These are phyloP conservation scores for Penicillium lividum DNA, from an alignment of 495 filamentous ascomycete genomes.

Conservation along the genomic window DNA sequence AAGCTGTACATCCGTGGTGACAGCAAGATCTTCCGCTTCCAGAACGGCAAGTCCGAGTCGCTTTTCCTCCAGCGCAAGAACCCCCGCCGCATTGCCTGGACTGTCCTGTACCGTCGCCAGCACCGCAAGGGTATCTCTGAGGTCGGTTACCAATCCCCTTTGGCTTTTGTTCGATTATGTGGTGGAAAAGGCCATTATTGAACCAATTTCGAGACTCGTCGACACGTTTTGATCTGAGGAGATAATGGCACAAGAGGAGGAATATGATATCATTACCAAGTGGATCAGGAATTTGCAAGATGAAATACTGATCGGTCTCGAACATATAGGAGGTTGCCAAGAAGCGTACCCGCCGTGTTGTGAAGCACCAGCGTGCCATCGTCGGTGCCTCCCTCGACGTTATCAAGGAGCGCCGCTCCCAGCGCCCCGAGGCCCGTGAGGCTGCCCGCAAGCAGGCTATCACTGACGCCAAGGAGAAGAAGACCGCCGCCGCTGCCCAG, in stretches of 20 bases:
- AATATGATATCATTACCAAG: background rate
- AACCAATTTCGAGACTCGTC: slow-evolving; percentile 1
- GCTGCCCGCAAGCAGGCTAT: slow-evolving; percentile 91
- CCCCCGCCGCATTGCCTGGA: slow-evolving; percentile 98
- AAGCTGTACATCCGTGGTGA: slow-evolving; percentile 99
- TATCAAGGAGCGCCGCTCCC: slow-evolving; percentile 96
- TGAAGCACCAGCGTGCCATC: slow-evolving; percentile 98
- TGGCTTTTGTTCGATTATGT: slow-evolving; percentile 18
- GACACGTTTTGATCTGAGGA: background rate
- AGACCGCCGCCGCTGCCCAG: slow-evolving; percentile 74
- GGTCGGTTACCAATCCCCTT: slow-evolving; percentile 61
- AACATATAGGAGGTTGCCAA: slow-evolving; percentile 90
- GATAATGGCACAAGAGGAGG: slow-evolving; percentile 25
- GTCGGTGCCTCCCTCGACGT: slow-evolving; percentile 98
- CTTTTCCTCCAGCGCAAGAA: slow-evolving; percentile 99
- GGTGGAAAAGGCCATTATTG: background rate
- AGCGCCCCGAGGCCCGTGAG: slow-evolving; percentile 90
- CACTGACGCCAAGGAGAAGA: slow-evolving; percentile 97
- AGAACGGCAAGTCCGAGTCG: slow-evolving; percentile 99
- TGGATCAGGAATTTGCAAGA: slow-evolving; percentile 5
- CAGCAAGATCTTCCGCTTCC: slow-evolving; percentile 99
- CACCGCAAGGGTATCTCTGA: slow-evolving; percentile 99
- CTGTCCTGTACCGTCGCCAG: slow-evolving; percentile 93
- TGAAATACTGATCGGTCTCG: slow-evolving; percentile 43
- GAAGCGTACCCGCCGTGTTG: slow-evolving; percentile 96